Evolutionary conservation across 2,329 filamentous ascomycete species (phyloP).

Genomic region (Botrytis galanthina): DNA sequence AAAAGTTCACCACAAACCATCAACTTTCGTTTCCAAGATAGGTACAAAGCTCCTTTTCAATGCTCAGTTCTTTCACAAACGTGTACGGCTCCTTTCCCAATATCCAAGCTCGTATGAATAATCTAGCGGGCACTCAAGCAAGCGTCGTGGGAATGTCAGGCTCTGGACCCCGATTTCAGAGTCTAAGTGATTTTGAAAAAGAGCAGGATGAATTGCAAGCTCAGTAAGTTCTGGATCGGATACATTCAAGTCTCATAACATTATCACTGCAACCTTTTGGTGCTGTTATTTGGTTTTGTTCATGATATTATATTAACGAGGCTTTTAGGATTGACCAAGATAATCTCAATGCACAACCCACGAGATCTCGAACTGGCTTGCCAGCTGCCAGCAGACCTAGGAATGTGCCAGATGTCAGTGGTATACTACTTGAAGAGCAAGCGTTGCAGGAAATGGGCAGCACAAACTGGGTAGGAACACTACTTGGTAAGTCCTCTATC

Average conservation of each 20-base stretch:
- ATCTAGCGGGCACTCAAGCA: background rate
- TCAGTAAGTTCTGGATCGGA: background rate
- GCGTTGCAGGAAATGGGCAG: constrained; percentile 30
- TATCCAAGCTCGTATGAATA: background rate
- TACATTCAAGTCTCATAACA: background rate
- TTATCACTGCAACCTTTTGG: background rate
- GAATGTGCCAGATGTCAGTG: constrained; percentile 20
- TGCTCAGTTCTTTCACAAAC: background rate
- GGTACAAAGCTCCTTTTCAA: background rate
- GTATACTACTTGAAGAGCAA: constrained; percentile 22
- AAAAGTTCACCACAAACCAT: background rate
- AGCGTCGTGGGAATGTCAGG: background rate
- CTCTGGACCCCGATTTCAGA: background rate
- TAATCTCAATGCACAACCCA: background rate
- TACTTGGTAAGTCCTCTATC: constrained; percentile 28
- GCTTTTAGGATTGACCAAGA: background rate
- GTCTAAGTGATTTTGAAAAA: constrained; percentile 1
- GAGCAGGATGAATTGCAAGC: constrained; percentile 15
- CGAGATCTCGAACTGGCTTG: background rate
- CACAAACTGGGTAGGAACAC: constrained; percentile 37
- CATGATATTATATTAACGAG: background rate
- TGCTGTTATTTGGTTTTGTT: background rate
- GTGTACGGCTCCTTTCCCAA: background rate
- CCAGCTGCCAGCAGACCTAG: constrained; percentile 24
- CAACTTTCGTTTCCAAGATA: background rate